These are phyloP conservation scores for Sutorius eximius DNA, from an alignment of 1,284 basidiomycete genomes.

Conservation along the genomic window DNA sequence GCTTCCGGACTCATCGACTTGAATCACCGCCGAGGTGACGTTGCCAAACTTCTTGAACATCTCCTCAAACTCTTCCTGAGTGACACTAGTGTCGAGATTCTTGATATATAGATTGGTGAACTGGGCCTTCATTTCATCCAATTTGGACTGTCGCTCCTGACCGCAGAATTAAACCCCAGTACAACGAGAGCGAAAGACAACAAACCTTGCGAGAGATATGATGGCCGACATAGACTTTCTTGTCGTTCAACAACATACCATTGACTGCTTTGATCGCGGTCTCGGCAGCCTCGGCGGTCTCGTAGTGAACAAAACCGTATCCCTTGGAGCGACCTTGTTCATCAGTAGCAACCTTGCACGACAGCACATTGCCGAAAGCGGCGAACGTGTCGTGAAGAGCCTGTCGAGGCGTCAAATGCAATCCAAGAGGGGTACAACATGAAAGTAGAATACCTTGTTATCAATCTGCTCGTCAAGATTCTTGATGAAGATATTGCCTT, in stretches of 20 bases:
- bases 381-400: constrained; percentile 99
- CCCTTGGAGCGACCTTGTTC: constrained; percentile 92
- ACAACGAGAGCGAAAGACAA: constrained; percentile 4
- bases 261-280: constrained; percentile 98
- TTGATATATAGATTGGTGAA: constrained; percentile 99
- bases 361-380: constrained; percentile 97
- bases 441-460: constrained; percentile 75
- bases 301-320: constrained; percentile 99
- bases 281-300: constrained; percentile 95
- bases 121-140: constrained; percentile 95
- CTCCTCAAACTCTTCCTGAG: constrained; percentile 85
- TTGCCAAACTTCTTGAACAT: constrained; percentile 82
- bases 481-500: constrained; percentile 99
- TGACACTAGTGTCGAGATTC: constrained; percentile 87
- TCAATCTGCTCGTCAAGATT: constrained; percentile 98
- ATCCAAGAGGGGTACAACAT: not conserved
- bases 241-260: constrained; percentile 99
- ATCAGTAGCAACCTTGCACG: constrained; percentile 98
- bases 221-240: constrained; percentile 98
- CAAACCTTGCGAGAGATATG: constrained; percentile 95
- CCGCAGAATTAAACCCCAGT: not conserved
- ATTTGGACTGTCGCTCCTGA: constrained; percentile 94
- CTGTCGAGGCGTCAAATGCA: constrained; percentile 37
- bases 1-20: constrained; percentile 83
- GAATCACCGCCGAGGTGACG: constrained; percentile 88